These are phyloP conservation scores for Lecanicillium sp. DNA, from an alignment of 2,329 filamentous ascomycete species.

Conservation along the genomic window DNA sequence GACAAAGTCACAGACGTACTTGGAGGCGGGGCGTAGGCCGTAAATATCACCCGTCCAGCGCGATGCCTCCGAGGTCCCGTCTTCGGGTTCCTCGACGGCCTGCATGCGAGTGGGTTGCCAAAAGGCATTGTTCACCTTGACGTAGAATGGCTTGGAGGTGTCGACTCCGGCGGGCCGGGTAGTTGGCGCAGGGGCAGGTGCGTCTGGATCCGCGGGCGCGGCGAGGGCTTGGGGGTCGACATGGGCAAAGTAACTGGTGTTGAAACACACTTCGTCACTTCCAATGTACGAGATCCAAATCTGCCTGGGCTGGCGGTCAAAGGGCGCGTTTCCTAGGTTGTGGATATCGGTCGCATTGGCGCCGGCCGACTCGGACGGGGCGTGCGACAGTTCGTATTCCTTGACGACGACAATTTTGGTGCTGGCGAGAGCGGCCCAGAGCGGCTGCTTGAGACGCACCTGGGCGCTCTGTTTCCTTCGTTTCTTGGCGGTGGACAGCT, in stretches of 20 bases:
- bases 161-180: conserved; percentile 49
- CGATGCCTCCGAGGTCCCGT: conserved; percentile 34
- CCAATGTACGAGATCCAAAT: conserved; percentile 80
- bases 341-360: conserved; percentile 71
- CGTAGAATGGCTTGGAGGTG: conserved; percentile 68
- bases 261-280: conserved; percentile 71
- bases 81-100: conserved; percentile 33
- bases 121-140: conserved; percentile 69
- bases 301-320: conserved; percentile 62
- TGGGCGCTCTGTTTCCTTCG: conserved; percentile 87
- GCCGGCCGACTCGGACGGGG: conserved; percentile 65
- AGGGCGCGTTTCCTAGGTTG: conserved; percentile 69
- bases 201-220: neutral
- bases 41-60: conserved; percentile 69
- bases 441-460: conserved; percentile 81
- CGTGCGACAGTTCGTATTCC: conserved; percentile 78
- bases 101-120: conserved; percentile 75
- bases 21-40: conserved; percentile 63
- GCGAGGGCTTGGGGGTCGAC: conserved; percentile 30
- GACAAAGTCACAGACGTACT: conserved; percentile 74
- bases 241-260: conserved; percentile 58
- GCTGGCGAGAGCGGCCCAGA: conserved; percentile 91
- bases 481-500: conserved; percentile 63
- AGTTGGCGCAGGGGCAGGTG: conserved; percentile 9
- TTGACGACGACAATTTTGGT: conserved; percentile 96